Conservation (phyloP, 2,329 filamentous ascomycete genomes). For the Sclerotinia sclerotiorum region DNA sequence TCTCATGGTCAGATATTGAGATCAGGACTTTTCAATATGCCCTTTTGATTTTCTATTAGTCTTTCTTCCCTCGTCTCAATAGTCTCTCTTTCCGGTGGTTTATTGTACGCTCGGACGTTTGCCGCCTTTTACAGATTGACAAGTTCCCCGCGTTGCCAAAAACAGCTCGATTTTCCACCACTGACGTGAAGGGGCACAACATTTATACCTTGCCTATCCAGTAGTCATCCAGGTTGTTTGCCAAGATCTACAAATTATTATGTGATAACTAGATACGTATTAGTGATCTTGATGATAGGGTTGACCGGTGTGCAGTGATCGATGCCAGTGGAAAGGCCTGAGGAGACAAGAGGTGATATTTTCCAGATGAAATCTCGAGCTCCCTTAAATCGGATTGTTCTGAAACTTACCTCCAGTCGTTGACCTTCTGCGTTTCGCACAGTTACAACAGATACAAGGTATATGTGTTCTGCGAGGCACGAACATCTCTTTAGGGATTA, state of each 20-base stretch:
- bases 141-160: slow-evolving; percentile 16
- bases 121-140: not conserved
- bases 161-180: slow-evolving; percentile 14
- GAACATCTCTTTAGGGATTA: not conserved
- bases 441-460: not conserved
- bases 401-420: not conserved
- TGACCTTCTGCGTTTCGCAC: not conserved
- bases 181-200: too few relatives aligned
- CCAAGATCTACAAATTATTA: not conserved
- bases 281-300: not conserved
- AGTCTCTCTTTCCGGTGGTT: not conserved
- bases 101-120: slow-evolving; percentile 1
- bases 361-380: not conserved
- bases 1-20: not conserved
- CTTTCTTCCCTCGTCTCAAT: not conserved
- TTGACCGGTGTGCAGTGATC: not conserved
- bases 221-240: not conserved
- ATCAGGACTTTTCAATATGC: not conserved
- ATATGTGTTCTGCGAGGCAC: not conserved
- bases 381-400: not conserved
- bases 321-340: not conserved
- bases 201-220: not conserved
- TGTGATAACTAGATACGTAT: too few relatives aligned
- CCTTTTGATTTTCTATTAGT: not conserved
- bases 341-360: not conserved